Percentiles rank a stretch among this genome's conserved stretches.
These are phyloP conservation scores for Ogataea kodamae DNA, from an alignment of 805 yeast genomes.

Conservation along the genomic window DNA sequence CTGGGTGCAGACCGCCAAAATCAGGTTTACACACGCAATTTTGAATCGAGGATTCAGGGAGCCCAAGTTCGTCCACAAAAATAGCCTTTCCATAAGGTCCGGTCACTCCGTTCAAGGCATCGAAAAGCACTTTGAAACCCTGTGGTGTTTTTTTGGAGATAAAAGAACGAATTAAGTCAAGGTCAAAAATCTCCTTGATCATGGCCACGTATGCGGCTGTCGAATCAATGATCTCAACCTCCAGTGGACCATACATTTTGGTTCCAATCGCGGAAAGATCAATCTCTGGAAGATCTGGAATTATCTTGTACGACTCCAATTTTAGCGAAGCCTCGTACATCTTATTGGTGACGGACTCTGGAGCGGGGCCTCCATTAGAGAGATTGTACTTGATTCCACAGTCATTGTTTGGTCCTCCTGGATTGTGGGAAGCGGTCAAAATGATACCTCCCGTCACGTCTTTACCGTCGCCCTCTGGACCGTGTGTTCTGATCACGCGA, in stretches of 20 bases:
- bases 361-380: conserved; percentile 97
- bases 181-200: conserved; percentile 85
- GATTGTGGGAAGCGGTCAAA: conserved; percentile 94
- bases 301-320: conserved; percentile 57
- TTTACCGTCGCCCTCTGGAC: conserved; percentile 34
- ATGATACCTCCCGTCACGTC: conserved; percentile 89
- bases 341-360: conserved; percentile 86
- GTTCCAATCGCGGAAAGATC: conserved; percentile 60
- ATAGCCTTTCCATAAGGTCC: conserved; percentile 92
- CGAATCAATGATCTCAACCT: conserved; percentile 79
- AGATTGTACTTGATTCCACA: conserved; percentile 94
- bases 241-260: conserved; percentile 51
- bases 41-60: conserved; percentile 68
- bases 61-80: conserved; percentile 79
- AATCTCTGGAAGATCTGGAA: conserved; percentile 56
- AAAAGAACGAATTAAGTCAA: conserved; percentile 72
- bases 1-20: conserved; percentile 97
- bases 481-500: conserved; percentile 74
- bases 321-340: conserved; percentile 68
- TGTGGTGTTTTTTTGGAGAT: conserved; percentile 47
- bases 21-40: conserved; percentile 79
- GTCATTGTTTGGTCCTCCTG: conserved; percentile 92
- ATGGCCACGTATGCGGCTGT: conserved; percentile 73
- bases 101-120: conserved; percentile 91
- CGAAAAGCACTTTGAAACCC: conserved; percentile 75